Evolutionary conservation across 441 rosid genomes (phyloP).

Genomic region (Isatis lusitanica): DNA sequence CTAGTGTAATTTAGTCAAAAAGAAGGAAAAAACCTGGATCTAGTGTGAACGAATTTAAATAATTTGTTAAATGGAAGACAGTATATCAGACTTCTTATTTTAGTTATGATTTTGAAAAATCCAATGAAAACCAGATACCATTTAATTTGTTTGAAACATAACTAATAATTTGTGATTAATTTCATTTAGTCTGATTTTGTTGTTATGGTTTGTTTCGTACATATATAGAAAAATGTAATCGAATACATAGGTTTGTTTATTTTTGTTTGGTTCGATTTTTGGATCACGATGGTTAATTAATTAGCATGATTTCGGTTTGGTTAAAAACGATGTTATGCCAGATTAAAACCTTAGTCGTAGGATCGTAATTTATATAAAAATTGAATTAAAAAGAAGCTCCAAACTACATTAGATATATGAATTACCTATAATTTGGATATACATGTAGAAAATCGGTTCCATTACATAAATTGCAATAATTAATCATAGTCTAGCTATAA

Average conservation of each 20-base stretch:
- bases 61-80: background rate
- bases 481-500: constrained; percentile 26
- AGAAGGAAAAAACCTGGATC: constrained; percentile 1
- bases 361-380: no score
- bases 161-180: background rate
- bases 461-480: constrained; percentile 29
- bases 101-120: background rate
- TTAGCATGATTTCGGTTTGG: background rate
- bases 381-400: background rate
- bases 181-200: background rate
- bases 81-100: background rate
- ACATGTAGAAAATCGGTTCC: constrained; percentile 19
- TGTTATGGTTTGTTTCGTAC: background rate
- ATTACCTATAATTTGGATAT: background rate
- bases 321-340: background rate
- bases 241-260: background rate
- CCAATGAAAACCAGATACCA: background rate
- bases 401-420: background rate
- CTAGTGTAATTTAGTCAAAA: background rate
- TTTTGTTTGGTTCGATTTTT: background rate
- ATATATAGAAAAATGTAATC: background rate
- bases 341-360: background rate
- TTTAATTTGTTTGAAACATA: background rate
- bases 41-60: background rate
- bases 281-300: background rate